phyloP scores from a whole-genome alignment of 768 basidiomycete species.

The Antrodiella citrinella region DNA sequence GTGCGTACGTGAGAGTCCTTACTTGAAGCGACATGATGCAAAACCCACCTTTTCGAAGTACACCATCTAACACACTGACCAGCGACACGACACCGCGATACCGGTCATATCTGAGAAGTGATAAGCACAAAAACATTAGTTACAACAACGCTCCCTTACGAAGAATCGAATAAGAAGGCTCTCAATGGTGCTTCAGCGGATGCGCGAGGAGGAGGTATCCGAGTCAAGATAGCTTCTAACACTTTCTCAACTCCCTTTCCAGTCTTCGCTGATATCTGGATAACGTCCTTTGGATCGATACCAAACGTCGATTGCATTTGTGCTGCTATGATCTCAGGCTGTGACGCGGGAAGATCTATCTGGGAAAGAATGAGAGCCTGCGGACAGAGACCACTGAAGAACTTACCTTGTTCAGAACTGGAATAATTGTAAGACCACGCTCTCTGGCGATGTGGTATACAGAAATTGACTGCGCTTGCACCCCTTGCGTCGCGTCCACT shows the following conservation, averaged over 20 bases:
- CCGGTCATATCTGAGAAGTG: constrained; percentile 67
- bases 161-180: constrained; percentile 89
- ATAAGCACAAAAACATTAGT: background rate
- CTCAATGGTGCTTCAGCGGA: constrained; percentile 48
- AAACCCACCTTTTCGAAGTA: constrained; percentile 66
- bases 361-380: constrained; percentile 21
- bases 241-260: constrained; percentile 77
- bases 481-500: constrained; percentile 95
- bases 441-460: constrained; percentile 88
- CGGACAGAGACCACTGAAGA: constrained; percentile 4
- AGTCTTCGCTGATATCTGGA: constrained; percentile 88
- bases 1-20: background rate
- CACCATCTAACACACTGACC: constrained; percentile 72
- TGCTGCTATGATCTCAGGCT: constrained; percentile 68
- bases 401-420: constrained; percentile 84
- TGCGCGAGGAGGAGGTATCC: constrained; percentile 76
- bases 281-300: constrained; percentile 61
- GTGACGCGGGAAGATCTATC: constrained; percentile 91
- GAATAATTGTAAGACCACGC: constrained; percentile 73
- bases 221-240: constrained; percentile 70
- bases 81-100: constrained; percentile 95
- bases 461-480: constrained; percentile 95
- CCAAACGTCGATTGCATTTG: constrained; percentile 83
- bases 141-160: constrained; percentile 40
- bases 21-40: background rate